Base-by-base conservation (phyloP, 805 yeast species). In the Saccharomycopsis capsularis region DNA sequence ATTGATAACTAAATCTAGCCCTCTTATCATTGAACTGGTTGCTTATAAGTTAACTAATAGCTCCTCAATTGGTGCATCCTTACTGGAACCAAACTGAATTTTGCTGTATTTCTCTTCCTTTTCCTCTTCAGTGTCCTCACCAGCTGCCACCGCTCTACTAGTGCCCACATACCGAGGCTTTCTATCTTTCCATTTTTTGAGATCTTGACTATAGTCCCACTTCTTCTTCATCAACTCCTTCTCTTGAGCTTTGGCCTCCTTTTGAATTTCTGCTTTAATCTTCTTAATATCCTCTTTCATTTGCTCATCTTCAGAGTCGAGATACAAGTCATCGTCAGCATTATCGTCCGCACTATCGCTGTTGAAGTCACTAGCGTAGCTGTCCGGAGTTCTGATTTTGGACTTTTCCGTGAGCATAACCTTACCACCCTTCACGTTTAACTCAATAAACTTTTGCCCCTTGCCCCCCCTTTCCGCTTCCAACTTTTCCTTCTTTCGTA, bases 391-490 rank as follows among this genome's bases (percentile, higher is more conserved):
- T 21, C 5, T 18, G 7, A 9, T 13, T 18, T 40, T 58, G 0
- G 47, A 63, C 58, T 61, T 70, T 51, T 82, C 88, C 18, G 71
- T 74, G 69, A 84, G 69, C 7, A 72, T 70, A 2, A 86, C 95
- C 59, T 86, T 86, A 6, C 96, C 95, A 51, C 90, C 83, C 37
- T 75, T 71, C 3, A 93, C 80, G 18, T 82, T 79, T 73, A 93
- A 81, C 56, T 85, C 87, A 42, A 93, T 70, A 1, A 85, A 84
- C 50, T 75, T 78, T 52, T 78, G 78, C 3, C 91, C 90, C 41
- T 88, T 73, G 0, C 96, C 97, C 1, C 75, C 61, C 35, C 88
- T 68, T 29, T 75, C 76, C 44, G 68, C 68, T 39, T 79, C 82
- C 34, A 70, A 64, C 41, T 76, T 78, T 50, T 85, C 85, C 59